phyloP scores from a whole-genome alignment of 345 rosid species.

The Combretum micranthum region DNA sequence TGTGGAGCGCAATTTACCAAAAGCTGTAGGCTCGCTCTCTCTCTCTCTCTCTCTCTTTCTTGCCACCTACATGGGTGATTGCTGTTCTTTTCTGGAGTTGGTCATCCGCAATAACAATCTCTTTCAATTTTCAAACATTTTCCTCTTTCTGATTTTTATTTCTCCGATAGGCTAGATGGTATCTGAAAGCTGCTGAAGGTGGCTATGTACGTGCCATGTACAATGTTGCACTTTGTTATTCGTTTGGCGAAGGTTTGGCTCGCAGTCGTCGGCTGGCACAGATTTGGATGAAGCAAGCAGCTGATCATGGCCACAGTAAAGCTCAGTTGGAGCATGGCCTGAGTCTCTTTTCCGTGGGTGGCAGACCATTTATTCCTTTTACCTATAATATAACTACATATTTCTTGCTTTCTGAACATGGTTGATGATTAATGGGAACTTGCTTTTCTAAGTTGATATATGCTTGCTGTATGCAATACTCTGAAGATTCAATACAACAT shows the following conservation, averaged over 20 bases:
- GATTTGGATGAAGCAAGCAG: slow-evolving; percentile 96
- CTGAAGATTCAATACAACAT: background rate
- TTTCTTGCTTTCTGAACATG: background rate
- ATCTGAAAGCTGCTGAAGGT: slow-evolving; percentile 75
- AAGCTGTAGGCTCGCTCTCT: slow-evolving; percentile 44
- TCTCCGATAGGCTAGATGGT: slow-evolving; percentile 59
- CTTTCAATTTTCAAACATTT: background rate
- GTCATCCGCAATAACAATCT: background rate
- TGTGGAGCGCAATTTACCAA: slow-evolving; percentile 37
- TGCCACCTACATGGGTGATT: background rate
- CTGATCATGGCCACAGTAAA: slow-evolving; percentile 77
- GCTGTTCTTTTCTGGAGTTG: background rate
- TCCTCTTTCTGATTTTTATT: background rate
- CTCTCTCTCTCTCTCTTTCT: background rate
- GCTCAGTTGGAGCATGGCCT: slow-evolving; percentile 93
- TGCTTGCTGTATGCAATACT: background rate
- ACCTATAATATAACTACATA: background rate
- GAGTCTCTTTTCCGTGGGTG: slow-evolving; percentile 62
- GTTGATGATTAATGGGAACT: background rate
- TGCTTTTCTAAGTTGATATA: background rate
- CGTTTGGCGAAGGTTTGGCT: slow-evolving; percentile 68
- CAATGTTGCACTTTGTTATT: slow-evolving; percentile 65
- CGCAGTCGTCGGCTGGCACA: slow-evolving; percentile 46
- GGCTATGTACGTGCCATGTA: slow-evolving; percentile 93
- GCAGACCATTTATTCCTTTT: background rate